phyloP scores from a whole-genome alignment of 306 rosid species.

The Rosa persica region DNA sequence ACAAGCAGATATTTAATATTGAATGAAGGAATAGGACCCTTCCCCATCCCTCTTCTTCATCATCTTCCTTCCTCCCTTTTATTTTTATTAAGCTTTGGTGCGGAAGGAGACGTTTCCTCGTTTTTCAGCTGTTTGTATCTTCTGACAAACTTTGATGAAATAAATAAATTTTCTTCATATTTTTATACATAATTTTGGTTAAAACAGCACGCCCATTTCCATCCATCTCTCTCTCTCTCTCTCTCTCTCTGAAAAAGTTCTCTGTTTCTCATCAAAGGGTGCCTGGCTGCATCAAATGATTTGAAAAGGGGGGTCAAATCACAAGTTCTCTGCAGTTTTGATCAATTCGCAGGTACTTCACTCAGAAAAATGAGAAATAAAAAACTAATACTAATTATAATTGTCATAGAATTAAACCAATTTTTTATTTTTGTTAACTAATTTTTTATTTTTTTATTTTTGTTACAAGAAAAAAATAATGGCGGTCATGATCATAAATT shows the following conservation, averaged over 20 bases:
- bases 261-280: constrained; percentile 50
- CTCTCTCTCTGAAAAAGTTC: constrained; percentile 26
- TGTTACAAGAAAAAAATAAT: not conserved
- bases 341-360: constrained; percentile 76
- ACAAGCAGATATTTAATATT: constrained; percentile 85
- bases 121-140: constrained; percentile 63
- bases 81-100: constrained; percentile 42
- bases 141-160: constrained; percentile 45
- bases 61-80: constrained; percentile 30
- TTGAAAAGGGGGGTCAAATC: constrained; percentile 83
- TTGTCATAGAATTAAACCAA: not conserved
- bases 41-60: constrained; percentile 24
- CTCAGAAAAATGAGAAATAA: constrained; percentile 23
- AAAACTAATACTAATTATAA: constrained; percentile 14
- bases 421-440: not conserved
- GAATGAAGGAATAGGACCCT: constrained; percentile 63
- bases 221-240: constrained; percentile 21
- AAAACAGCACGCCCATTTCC: constrained; percentile 20
- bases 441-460: not conserved
- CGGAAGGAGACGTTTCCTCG: constrained; percentile 91
- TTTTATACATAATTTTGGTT: constrained; percentile 16
- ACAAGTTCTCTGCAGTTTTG: constrained; percentile 47
- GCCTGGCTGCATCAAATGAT: constrained; percentile 49
- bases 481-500: constrained; percentile 30
- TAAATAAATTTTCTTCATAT: constrained; percentile 27